phyloP scores from a whole-genome alignment of 768 basidiomycete genomes.

The Rhizopogon vesiculosus region DNA sequence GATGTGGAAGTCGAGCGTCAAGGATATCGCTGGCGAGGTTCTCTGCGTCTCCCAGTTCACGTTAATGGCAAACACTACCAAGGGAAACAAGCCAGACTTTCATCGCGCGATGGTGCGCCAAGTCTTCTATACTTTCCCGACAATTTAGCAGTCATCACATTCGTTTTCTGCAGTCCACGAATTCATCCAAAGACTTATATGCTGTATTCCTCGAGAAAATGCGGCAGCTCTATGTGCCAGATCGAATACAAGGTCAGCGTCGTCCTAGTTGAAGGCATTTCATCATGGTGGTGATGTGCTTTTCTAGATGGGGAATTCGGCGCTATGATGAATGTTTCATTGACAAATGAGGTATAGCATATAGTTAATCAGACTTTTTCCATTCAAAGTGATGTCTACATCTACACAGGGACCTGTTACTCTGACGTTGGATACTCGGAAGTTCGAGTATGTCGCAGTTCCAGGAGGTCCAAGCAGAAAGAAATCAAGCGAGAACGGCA shows the following conservation, averaged over 20 bases:
- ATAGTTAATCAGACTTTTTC: background rate
- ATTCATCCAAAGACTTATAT: constrained; percentile 67
- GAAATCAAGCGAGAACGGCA: background rate
- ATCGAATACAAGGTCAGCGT: constrained; percentile 72
- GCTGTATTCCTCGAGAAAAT: constrained; percentile 67
- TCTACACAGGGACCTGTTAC: constrained; percentile 71
- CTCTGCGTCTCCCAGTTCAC: constrained; percentile 96
- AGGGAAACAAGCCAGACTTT: constrained; percentile 91
- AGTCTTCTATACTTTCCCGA: background rate
- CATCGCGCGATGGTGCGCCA: constrained; percentile 82
- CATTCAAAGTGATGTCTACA: background rate
- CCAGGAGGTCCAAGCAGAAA: constrained; percentile 4
- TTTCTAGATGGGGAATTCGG: constrained; percentile 84
- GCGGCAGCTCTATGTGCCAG: constrained; percentile 58
- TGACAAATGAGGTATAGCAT: constrained; percentile 76
- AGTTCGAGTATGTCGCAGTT: constrained; percentile 57
- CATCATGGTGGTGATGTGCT: background rate
- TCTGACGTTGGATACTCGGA: constrained; percentile 78
- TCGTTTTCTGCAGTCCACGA: constrained; percentile 45
- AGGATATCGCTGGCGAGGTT: constrained; percentile 85
- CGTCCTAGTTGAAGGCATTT: background rate
- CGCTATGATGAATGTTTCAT: constrained; percentile 90
- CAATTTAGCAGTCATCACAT: background rate
- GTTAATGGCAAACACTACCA: constrained; percentile 78
- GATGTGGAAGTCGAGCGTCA: constrained; percentile 87